phyloP scores from a whole-genome alignment of 768 basidiomycete genomes.

The Leccinum broughii region DNA sequence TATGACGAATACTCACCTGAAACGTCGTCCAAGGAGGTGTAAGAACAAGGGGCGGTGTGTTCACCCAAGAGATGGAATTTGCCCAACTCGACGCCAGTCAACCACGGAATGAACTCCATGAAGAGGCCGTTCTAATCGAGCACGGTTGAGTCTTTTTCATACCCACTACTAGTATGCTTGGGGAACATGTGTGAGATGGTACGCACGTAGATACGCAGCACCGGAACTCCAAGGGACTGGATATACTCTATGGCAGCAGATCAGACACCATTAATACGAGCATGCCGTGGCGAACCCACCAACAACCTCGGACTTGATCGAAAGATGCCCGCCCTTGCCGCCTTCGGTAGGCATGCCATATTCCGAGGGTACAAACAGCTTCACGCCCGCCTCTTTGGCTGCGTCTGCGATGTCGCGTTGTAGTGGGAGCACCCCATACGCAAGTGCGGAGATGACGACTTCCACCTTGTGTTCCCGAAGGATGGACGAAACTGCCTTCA shows the following conservation, averaged over 20 bases:
- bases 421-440: constrained; percentile 25
- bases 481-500: constrained; percentile 25
- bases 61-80: constrained; percentile 35
- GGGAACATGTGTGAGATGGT: too few relatives aligned
- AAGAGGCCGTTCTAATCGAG: constrained; percentile 36
- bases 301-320: constrained; percentile 31
- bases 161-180: neutral
- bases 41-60: constrained; percentile 32
- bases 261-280: neutral
- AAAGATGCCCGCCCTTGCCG: constrained; percentile 26
- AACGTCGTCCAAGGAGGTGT: constrained; percentile 36
- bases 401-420: constrained; percentile 36
- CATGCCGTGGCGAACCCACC: constrained; percentile 14
- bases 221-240: constrained; percentile 32
- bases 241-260: constrained; percentile 24
- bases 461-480: constrained; percentile 35
- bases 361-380: constrained; percentile 42
- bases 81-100: constrained; percentile 29
- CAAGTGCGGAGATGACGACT: constrained; percentile 37
- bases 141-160: neutral
- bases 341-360: constrained; percentile 38
- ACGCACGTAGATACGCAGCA: constrained; percentile 35
- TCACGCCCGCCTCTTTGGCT: constrained; percentile 37
- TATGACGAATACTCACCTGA: constrained; percentile 27
- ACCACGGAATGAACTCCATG: constrained; percentile 32